Percentiles rank a stretch among this genome's conserved stretches.
These are phyloP conservation scores for Psidium guajava DNA, from an alignment of 345 rosid genomes.

Conservation along the genomic window DNA sequence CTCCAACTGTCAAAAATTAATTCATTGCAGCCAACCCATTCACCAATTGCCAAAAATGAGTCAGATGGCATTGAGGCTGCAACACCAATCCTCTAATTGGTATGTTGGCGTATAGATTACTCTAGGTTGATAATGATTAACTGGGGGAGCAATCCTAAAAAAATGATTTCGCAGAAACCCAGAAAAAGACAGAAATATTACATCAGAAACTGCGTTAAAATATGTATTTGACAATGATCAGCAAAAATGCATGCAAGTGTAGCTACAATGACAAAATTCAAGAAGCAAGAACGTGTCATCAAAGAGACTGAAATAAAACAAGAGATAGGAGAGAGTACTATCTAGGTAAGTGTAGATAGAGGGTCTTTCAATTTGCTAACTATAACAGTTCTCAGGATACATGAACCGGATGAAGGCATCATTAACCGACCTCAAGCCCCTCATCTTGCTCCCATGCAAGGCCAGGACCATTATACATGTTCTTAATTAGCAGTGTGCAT, in stretches of 20 bases:
- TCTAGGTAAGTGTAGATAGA: not conserved
- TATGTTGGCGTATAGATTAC: not conserved
- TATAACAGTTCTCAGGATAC: slow-evolving; percentile 59
- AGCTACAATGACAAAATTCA: not conserved
- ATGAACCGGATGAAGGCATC: slow-evolving; percentile 54
- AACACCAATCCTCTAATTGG: not conserved
- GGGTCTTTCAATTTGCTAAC: not conserved
- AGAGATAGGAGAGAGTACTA: not conserved
- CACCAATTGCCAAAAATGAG: not conserved
- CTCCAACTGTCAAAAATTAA: not conserved
- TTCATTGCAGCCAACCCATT: not conserved
- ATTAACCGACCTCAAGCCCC: slow-evolving; percentile 98
- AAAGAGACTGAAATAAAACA: not conserved
- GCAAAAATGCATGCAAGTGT: not conserved
- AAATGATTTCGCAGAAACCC: not conserved
- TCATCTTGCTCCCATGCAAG: slow-evolving; percentile 96
- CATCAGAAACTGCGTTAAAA: not conserved
- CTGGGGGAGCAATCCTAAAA: not conserved
- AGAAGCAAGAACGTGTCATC: not conserved
- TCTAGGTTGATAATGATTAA: not conserved
- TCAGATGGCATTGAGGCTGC: not conserved
- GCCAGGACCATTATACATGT: slow-evolving; percentile 95
- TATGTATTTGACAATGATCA: not conserved
- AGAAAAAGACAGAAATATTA: not conserved
- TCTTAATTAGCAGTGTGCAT: slow-evolving; percentile 79